These are phyloP conservation scores for Phialocephala subalpina DNA, from an alignment of 2,329 filamentous ascomycete species.

Conservation along the genomic window DNA sequence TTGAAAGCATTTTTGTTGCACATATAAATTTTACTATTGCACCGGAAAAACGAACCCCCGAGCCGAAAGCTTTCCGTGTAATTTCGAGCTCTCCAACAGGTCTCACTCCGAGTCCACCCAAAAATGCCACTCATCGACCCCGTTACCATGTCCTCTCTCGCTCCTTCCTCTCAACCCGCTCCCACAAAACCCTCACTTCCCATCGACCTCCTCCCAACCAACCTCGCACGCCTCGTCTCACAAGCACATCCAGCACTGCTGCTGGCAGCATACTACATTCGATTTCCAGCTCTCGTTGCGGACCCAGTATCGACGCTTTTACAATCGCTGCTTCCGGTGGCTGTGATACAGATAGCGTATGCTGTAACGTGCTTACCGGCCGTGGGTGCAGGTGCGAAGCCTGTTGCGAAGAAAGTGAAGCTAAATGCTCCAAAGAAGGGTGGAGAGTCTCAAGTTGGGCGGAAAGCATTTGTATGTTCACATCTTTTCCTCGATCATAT, in stretches of 20 bases:
- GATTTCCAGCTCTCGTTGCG: constrained; percentile 72
- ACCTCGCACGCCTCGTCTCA: constrained; percentile 61
- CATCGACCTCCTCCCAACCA: constrained; percentile 42
- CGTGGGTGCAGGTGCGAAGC: constrained; percentile 56
- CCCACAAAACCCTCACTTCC: constrained; percentile 37
- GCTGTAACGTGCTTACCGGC: constrained; percentile 69
- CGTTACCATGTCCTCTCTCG: constrained; percentile 39
- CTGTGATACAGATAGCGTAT: constrained; percentile 70
- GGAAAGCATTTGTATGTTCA: constrained; percentile 29
- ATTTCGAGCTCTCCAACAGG: constrained; percentile 8
- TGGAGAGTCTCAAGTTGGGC: constrained; percentile 7
- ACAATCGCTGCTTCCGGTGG: constrained; percentile 67
- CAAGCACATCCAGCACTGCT: constrained; percentile 74
- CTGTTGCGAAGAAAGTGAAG: constrained; percentile 56
- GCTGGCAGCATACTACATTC: constrained; percentile 66
- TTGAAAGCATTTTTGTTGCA: background rate
- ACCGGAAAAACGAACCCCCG: constrained; percentile 19
- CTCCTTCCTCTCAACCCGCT: constrained; percentile 15
- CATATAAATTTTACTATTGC: background rate
- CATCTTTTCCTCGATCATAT: background rate
- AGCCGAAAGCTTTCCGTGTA: constrained; percentile 10
- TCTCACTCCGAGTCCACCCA: constrained; percentile 1
- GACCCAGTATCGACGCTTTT: constrained; percentile 73
- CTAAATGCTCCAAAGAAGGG: constrained; percentile 63
- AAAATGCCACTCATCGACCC: constrained; percentile 44